Conservation (phyloP, 805 yeast species). For the Hanseniaspora lindneri region DNA sequence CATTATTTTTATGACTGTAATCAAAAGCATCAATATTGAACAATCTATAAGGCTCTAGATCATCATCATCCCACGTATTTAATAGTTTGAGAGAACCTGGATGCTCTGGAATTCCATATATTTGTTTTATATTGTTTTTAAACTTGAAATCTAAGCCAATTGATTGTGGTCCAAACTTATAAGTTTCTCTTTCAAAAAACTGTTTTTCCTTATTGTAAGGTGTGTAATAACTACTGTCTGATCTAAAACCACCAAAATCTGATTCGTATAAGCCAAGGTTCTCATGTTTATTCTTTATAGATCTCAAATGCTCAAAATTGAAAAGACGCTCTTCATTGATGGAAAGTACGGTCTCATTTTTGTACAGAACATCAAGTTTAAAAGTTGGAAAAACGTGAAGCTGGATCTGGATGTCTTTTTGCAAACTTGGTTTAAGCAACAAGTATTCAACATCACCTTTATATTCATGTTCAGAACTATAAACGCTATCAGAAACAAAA, state of each 20-base stretch:
- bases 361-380: conserved; percentile 36
- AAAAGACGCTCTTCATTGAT: conserved; percentile 60
- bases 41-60: conserved; percentile 64
- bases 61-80: conserved; percentile 40
- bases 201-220: conserved; percentile 39
- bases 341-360: conserved; percentile 38
- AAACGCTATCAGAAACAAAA: conserved; percentile 14
- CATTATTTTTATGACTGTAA: conserved; percentile 66
- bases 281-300: conserved; percentile 31
- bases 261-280: conserved; percentile 49
- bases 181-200: conserved; percentile 35
- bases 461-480: not conserved
- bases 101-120: conserved; percentile 96
- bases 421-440: conserved; percentile 31
- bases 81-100: conserved; percentile 67
- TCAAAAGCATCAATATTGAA: conserved; percentile 93
- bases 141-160: conserved; percentile 69
- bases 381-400: conserved; percentile 39
- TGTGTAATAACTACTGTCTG: conserved; percentile 36
- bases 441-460: not conserved
- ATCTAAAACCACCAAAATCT: conserved; percentile 54
- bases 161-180: conserved; percentile 83
- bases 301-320: conserved; percentile 74
- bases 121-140: conserved; percentile 40
- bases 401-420: conserved; percentile 32